These are phyloP conservation scores for Luzula sylvatica DNA, from an alignment of 176 grass and related monocot genomes.

Conservation along the genomic window DNA sequence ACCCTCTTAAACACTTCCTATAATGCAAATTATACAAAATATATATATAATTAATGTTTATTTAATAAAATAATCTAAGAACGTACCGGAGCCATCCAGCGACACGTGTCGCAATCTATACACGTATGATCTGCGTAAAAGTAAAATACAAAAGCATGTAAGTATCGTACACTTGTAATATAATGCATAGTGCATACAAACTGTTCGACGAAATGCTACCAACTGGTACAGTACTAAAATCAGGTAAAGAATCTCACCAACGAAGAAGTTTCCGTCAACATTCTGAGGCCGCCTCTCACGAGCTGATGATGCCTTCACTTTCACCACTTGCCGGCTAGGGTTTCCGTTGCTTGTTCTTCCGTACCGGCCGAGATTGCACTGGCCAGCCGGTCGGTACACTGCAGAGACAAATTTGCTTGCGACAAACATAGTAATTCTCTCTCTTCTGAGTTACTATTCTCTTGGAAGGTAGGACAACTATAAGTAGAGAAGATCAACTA, in stretches of 20 bases:
- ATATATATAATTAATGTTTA: background rate
- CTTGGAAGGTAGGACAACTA: too few species aligned
- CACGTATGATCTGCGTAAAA: conserved; percentile 48
- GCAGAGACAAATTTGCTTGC: too few species aligned
- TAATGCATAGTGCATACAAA: background rate
- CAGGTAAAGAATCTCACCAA: conserved; percentile 29
- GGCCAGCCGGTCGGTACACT: too few species aligned
- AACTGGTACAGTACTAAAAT: background rate
- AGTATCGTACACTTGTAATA: background rate
- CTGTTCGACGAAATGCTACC: background rate
- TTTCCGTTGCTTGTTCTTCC: background rate
- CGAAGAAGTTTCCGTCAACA: conserved; percentile 53
- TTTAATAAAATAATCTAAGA: background rate
- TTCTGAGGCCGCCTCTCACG: conserved; percentile 37
- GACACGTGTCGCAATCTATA: conserved; percentile 89
- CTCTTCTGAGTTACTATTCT: too few species aligned
- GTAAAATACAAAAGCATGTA: too few species aligned
- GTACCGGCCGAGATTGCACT: conserved; percentile 3
- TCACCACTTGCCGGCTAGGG: conserved; percentile 1
- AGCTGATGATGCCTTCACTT: background rate
- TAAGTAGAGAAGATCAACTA: too few species aligned
- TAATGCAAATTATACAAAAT: too few species aligned
- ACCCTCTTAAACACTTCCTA: conserved; percentile 68
- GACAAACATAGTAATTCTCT: too few species aligned
- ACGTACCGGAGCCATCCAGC: conserved; percentile 82